Percentiles rank a stretch among this genome's conserved stretches.
phyloP scores from a whole-genome alignment of 805 yeast genomes.

The Kluyveromyces wickerhamii region DNA sequence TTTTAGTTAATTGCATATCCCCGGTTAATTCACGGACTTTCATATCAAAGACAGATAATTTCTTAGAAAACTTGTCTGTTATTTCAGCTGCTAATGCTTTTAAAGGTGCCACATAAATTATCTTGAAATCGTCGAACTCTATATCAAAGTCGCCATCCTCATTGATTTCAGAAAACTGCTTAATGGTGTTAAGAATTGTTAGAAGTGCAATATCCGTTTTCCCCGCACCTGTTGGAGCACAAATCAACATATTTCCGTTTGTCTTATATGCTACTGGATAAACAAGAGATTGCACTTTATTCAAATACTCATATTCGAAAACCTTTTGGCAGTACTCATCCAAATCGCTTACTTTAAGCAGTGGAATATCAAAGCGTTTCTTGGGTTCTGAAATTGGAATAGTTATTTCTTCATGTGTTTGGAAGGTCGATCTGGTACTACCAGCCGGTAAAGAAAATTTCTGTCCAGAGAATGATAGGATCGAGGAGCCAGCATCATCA shows the following conservation, averaged over 20 bases:
- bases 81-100: slow-evolving; percentile 96
- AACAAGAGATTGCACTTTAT: slow-evolving; percentile 84
- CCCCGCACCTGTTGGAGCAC: slow-evolving; percentile 99
- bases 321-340: slow-evolving; percentile 80
- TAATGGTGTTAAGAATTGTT: slow-evolving; percentile 69
- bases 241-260: slow-evolving; percentile 88
- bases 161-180: slow-evolving; percentile 54
- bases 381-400: slow-evolving; percentile 64
- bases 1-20: slow-evolving; percentile 83
- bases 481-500: slow-evolving; percentile 48
- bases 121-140: slow-evolving; percentile 77
- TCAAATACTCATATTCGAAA: slow-evolving; percentile 69
- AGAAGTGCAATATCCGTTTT: slow-evolving; percentile 89
- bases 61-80: slow-evolving; percentile 76
- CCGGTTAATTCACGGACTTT: slow-evolving; percentile 86
- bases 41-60: slow-evolving; percentile 78
- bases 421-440: slow-evolving; percentile 54
- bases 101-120: slow-evolving; percentile 87
- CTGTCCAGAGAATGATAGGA: slow-evolving; percentile 73
- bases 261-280: slow-evolving; percentile 89
- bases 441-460: slow-evolving; percentile 76
- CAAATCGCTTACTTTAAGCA: slow-evolving; percentile 49
- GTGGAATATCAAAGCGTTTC: slow-evolving; percentile 33
- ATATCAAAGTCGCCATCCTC: slow-evolving; percentile 50
- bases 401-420: slow-evolving; percentile 67